A percentile compares a stretch with the other conserved stretches of the same genome.
Conservation (phyloP, 306 rosid genomes). For the Prunus mira region DNA sequence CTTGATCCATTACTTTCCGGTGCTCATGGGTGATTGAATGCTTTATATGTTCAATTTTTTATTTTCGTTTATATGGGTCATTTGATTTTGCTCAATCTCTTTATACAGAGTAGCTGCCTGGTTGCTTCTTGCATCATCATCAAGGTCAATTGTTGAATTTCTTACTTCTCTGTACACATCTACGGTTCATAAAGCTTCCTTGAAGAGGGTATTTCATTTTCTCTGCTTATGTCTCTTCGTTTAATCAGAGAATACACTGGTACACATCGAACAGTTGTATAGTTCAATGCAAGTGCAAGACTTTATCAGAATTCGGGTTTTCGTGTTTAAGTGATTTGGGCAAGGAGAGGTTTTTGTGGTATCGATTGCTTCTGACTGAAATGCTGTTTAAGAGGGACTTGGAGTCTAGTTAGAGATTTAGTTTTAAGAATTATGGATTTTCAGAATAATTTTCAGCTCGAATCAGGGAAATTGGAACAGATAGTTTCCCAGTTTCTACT, state of each 20-base stretch:
- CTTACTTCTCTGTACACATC: neutral
- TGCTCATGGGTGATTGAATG: neutral
- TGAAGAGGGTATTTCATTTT: neutral
- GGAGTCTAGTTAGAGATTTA: conserved; percentile 29
- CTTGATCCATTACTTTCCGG: neutral
- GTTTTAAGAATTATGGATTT: conserved; percentile 57
- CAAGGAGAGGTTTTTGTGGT: neutral
- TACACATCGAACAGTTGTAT: neutral
- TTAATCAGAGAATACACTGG: neutral
- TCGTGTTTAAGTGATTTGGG: neutral
- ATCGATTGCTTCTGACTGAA: neutral
- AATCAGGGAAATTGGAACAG: conserved; percentile 70
- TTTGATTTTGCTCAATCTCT: neutral
- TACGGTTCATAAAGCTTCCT: conserved; percentile 2
- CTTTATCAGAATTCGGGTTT: neutral
- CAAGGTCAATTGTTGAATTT: neutral
- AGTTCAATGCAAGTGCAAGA: neutral
- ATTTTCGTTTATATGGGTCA: neutral
- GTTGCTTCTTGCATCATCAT: neutral
- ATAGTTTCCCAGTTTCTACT: conserved; percentile 70
- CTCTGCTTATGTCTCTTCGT: neutral
- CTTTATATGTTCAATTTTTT: neutral
- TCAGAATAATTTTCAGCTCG: conserved; percentile 61
- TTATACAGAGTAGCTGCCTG: conserved; percentile 5
- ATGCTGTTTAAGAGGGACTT: conserved; percentile 24